Evolutionary conservation across 495 filamentous ascomycete species (phyloP), one percentile per base, ranked within the genome.

Genomic region (Cryomyces minteri): DNA sequence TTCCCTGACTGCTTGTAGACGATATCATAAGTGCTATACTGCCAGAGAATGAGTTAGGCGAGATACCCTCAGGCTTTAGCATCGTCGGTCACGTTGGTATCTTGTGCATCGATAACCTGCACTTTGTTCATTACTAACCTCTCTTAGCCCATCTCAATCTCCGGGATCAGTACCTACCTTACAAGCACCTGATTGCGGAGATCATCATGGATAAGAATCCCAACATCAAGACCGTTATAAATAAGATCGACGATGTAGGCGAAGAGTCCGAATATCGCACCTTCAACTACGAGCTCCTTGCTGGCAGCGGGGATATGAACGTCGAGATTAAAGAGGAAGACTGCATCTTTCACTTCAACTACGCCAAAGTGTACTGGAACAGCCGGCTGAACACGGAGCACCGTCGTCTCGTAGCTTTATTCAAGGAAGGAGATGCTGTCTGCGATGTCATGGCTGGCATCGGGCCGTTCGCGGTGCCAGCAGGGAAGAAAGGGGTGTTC

Each of bases 361-460:
- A 84, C 52, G 67, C 80, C 5, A 88, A 90, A 39, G 92, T 96
- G 2, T 99, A 96, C 66, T 99, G 90, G 90, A 99, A 99, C 62
- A 82, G 73, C 51, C 74, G 88, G 46, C 69, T 99, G 8, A 77
- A 88, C 48, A 82, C 77, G 8, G 90, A 99, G 60, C 90, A 99
- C 58, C 72, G 75, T 40, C 71, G 90, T 2, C 64, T 99, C 7
- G 73, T 92, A 46, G 64, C 73, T 40, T 66, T 80, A 44, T 98
- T 96, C 65, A 63, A 72, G 37, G 72, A 76, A 1, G 85, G 90
- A 25, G 84, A 95, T 51, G 86, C 87, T 28, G 82, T 96, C 6
- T 85, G 80, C 66, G 90, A 99, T 60, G 83, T 95, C 48, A 99
- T 99, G 90, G 88, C 88, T 6, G 90, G 90, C 32, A 83, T 99